Evolutionary conservation across 1,139 yeast species (phyloP).

Genomic region (Sugiyamaella grinbergsii): DNA sequence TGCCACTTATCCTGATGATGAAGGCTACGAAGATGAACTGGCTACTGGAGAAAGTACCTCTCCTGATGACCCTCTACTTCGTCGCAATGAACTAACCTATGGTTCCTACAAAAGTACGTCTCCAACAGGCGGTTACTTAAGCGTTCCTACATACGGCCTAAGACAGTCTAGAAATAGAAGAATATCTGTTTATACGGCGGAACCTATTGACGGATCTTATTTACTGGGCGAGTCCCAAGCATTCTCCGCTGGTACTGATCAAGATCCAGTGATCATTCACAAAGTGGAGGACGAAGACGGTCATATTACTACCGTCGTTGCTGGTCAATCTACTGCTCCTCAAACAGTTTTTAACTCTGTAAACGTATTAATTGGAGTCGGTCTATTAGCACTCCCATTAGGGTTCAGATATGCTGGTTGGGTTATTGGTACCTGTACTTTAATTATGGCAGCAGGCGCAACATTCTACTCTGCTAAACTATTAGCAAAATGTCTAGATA

Average conservation of each 20-base stretch:
- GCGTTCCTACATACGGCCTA: constrained; percentile 11
- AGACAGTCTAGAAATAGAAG: constrained; percentile 19
- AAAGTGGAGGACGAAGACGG: constrained; percentile 76
- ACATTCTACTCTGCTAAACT: constrained; percentile 72
- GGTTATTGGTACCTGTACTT: constrained; percentile 60
- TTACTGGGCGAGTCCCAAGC: constrained; percentile 36
- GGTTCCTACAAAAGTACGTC: constrained; percentile 22
- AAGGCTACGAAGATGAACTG: constrained; percentile 24
- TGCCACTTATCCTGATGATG: constrained; percentile 19
- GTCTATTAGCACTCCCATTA: constrained; percentile 78
- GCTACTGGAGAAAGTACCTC: constrained; percentile 8
- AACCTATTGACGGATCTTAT: constrained; percentile 30
- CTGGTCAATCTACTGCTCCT: constrained; percentile 83
- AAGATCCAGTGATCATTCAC: constrained; percentile 59
- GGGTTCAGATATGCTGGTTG: constrained; percentile 83
- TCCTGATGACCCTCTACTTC: constrained; percentile 16
- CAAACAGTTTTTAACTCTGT: constrained; percentile 89
- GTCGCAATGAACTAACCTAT: constrained; percentile 13
- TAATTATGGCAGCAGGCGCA: constrained; percentile 58
- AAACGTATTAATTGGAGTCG: constrained; percentile 84
- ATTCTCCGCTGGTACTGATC: constrained; percentile 46
- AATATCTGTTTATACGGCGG: constrained; percentile 24
- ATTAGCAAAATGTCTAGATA: constrained; percentile 66
- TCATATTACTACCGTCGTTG: constrained; percentile 68
- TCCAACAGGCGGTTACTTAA: constrained; percentile 14